phyloP scores from a whole-genome alignment of 177 flowering plant genomes.

The Tripterygium wilfordii region DNA sequence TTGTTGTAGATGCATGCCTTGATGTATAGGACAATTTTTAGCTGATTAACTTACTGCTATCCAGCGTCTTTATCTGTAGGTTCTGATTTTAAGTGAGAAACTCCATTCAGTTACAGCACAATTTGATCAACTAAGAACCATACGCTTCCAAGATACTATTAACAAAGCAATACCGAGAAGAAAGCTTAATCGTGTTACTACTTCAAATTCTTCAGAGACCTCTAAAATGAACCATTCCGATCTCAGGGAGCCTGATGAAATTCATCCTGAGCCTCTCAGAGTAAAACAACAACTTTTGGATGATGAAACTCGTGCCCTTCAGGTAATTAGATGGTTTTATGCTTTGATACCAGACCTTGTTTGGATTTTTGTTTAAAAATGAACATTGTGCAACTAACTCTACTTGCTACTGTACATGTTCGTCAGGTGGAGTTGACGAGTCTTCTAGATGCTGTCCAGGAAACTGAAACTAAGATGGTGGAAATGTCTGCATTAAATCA shows the following conservation, averaged over 20 bases:
- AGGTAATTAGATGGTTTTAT: constrained; percentile 66
- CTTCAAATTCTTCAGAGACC: constrained; percentile 23
- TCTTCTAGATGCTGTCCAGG: constrained; percentile 79
- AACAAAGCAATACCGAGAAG: constrained; percentile 71
- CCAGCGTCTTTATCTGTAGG: constrained; percentile 44
- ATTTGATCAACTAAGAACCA: constrained; percentile 82
- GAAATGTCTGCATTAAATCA: constrained; percentile 98
- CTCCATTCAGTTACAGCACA: constrained; percentile 83
- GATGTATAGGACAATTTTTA: no score
- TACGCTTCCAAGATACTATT: constrained; percentile 80
- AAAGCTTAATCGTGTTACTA: constrained; percentile 31
- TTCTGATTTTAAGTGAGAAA: constrained; percentile 81
- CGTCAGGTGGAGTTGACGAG: constrained; percentile 72
- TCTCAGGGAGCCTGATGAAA: constrained; percentile 32
- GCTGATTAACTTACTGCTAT: no score
- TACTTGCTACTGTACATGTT: constrained; percentile 4
- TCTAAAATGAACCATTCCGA: constrained; percentile 29
- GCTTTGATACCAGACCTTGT: no score
- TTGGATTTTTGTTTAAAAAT: no score
- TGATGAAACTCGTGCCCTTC: constrained; percentile 93
- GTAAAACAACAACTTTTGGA: constrained; percentile 78
- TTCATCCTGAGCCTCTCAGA: constrained; percentile 46
- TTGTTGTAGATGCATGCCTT: no score
- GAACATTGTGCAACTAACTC: no score
- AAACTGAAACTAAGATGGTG: constrained; percentile 92